Conservation (phyloP, 176 grass and related monocot genomes). For the Tuctoria greenei region DNA sequence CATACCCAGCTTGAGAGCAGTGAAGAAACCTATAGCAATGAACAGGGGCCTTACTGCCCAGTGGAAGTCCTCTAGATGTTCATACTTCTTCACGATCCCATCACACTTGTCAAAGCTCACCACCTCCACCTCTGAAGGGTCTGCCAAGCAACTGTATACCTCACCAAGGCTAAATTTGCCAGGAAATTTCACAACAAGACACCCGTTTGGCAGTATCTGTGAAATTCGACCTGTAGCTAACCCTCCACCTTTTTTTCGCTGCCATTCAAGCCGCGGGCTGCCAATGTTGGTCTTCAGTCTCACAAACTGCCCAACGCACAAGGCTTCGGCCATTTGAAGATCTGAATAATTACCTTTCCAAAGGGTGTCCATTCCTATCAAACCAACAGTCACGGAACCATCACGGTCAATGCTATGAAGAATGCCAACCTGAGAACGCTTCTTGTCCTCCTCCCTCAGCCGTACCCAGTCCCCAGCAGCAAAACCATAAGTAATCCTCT, state of each 20-base stretch:
- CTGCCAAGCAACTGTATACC: constrained; percentile 56
- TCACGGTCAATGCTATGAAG: constrained; percentile 73
- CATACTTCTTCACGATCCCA: constrained; percentile 85
- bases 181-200: constrained; percentile 76
- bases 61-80: constrained; percentile 92
- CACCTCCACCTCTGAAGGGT: constrained; percentile 78
- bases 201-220: constrained; percentile 73
- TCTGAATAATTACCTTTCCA: constrained; percentile 75
- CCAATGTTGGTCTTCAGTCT: constrained; percentile 54
- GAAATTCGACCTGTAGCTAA: constrained; percentile 67
- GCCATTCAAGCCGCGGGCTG: constrained; percentile 81
- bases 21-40: constrained; percentile 72
- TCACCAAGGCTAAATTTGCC: constrained; percentile 74
- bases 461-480: constrained; percentile 79
- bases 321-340: constrained; percentile 86
- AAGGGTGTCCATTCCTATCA: constrained; percentile 80
- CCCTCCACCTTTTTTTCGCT: constrained; percentile 53
- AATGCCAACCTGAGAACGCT: constrained; percentile 71
- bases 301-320: constrained; percentile 80
- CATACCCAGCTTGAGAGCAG: constrained; percentile 63
- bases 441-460: constrained; percentile 68
- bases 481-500: constrained; percentile 82
- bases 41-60: constrained; percentile 86
- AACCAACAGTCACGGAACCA: constrained; percentile 57
- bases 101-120: constrained; percentile 83